Evolutionary conservation across 2,329 filamentous ascomycete genomes (phyloP).

Genomic region (Aciculosporium take): DNA sequence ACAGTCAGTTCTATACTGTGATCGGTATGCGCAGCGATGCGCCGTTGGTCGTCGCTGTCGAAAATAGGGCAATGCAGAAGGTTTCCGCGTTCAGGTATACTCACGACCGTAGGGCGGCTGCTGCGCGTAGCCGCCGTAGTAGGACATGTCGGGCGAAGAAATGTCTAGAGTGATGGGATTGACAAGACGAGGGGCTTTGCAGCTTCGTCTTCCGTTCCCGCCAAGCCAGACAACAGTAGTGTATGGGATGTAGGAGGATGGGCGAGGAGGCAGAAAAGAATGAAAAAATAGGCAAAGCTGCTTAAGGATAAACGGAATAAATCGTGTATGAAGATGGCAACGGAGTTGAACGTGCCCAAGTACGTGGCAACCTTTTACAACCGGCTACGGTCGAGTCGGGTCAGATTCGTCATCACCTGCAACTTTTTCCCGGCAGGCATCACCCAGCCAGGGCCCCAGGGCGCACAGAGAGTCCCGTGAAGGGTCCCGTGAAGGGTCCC

Average conservation of each 20-base stretch:
- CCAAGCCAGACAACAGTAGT: not conserved
- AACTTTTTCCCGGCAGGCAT: too few species aligned
- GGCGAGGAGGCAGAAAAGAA: not conserved
- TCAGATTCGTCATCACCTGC: too few species aligned
- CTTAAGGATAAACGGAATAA: too few species aligned
- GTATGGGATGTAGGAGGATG: not conserved
- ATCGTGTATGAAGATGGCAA: not conserved
- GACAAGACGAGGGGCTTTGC: not conserved
- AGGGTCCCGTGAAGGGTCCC: too few species aligned
- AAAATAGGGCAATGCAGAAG: not conserved
- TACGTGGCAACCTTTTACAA: slow-evolving; percentile 2
- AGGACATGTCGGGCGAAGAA: slow-evolving; percentile 17
- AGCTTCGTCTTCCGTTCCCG: not conserved
- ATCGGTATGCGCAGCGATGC: not conserved
- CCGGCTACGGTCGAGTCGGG: not conserved
- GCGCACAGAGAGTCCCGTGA: too few species aligned
- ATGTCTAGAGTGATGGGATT: not conserved
- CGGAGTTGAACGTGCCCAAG: not conserved
- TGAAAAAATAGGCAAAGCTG: too few species aligned
- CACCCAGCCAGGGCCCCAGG: too few species aligned
- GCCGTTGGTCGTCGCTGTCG: not conserved
- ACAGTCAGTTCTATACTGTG: not conserved
- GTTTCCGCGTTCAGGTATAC: slow-evolving; percentile 9
- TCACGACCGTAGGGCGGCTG: slow-evolving; percentile 20
- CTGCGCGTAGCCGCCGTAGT: slow-evolving; percentile 17